Conservation (phyloP, 2,329 filamentous ascomycete species). For the Fusarium hostae region DNA sequence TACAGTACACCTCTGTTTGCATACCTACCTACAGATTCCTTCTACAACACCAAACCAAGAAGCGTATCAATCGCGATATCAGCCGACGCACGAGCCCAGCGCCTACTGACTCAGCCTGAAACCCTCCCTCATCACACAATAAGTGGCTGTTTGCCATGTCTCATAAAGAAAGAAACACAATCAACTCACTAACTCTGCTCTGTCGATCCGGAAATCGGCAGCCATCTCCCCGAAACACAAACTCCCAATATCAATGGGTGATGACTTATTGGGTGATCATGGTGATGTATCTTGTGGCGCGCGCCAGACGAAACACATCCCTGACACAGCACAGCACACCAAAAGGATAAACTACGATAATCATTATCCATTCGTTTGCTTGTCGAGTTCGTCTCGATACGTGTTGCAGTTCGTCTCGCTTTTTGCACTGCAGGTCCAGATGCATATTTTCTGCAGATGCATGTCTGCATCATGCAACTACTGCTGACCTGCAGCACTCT, state of each 20-base stretch:
- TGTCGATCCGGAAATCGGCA: slow-evolving; percentile 33
- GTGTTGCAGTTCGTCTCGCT: slow-evolving; percentile 34
- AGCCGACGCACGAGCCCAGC: slow-evolving; percentile 7
- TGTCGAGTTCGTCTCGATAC: slow-evolving; percentile 33
- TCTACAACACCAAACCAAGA: slow-evolving; percentile 1
- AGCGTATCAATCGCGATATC: neutral
- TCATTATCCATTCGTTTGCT: slow-evolving; percentile 18
- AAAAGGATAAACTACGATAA: slow-evolving; percentile 7
- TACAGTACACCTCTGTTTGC: neutral
- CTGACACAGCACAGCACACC: slow-evolving; percentile 11
- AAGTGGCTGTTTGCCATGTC: neutral
- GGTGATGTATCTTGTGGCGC: slow-evolving; percentile 37
- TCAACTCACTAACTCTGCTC: slow-evolving; percentile 4
- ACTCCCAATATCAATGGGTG: neutral
- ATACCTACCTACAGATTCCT: neutral
- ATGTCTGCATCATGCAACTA: slow-evolving; percentile 37
- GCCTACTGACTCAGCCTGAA: slow-evolving; percentile 24
- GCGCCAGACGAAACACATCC: slow-evolving; percentile 45
- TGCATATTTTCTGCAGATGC: slow-evolving; percentile 24
- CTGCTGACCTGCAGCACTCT: slow-evolving; percentile 39
- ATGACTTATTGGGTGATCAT: slow-evolving; percentile 10
- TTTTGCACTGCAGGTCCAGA: slow-evolving; percentile 21
- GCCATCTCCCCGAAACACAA: slow-evolving; percentile 31
- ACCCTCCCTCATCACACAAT: slow-evolving; percentile 22
- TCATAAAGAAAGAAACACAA: neutral